Base-by-base conservation (phyloP, 2,329 filamentous ascomycete species). In the Aspergillus sp. region DNA sequence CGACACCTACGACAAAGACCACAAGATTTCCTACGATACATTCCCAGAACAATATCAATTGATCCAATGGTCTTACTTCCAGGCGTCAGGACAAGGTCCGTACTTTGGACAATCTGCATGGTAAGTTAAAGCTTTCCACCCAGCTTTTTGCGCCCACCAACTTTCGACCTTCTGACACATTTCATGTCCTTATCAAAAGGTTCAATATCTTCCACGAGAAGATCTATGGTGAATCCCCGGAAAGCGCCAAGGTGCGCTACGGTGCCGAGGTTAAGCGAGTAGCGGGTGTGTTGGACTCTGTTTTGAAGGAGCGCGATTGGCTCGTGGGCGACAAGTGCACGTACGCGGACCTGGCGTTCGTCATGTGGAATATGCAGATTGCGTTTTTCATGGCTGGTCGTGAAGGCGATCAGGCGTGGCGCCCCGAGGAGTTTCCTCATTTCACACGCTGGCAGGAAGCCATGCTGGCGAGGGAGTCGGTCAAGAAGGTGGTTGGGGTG, bases 311-410 rank as follows among this genome's bases (percentile, higher is more conserved):
- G 5, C 50, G 30, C 10, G 50, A 53, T 7, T 53, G 50, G 50
- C 50, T 53, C 3, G 50, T 52, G n/a, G 49, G 49, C 0, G 49
- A 52, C 5, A 52, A 52, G 10, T 52, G 49, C 49, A 52, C 49
- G 4, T 36, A 53, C 11, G 50, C 50, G 5, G 50, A 53, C 30
- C 30, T 49, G 23, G 56, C 56, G 19, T 58, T 58, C 15, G 48
- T 53, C n/a, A 58, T 58, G 56, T 58, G 56, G 56, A 53, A 58
- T 36, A n/a, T 38, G 7, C 48, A 58, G 38, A 30, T 58, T 8
- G 30, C 48, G 17, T 58, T 58, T 15, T 53, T 53, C 11, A 53
- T 53, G 50, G 11, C 7, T 15, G 13, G 32, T 2, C 41, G 54
- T 30, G 30, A 30, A 17, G 42, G 42, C 13, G 54, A 56, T 17